Conservation (phyloP, 2,329 filamentous ascomycete species). For the Aaosphaeria arxii region DNA sequence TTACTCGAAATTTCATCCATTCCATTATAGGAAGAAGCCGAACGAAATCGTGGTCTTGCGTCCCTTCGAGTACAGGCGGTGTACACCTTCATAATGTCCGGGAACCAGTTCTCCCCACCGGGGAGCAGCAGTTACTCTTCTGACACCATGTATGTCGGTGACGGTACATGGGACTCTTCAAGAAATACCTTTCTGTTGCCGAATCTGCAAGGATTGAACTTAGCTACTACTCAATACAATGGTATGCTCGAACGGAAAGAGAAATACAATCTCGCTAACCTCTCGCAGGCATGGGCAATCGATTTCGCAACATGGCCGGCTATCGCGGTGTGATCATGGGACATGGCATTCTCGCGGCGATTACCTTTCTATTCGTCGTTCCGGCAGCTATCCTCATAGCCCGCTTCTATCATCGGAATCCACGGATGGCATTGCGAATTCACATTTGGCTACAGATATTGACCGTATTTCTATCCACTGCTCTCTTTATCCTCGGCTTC, state of each 20-base stretch:
- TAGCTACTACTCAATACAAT: constrained; percentile 82
- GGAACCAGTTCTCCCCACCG: constrained; percentile 58
- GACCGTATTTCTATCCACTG: constrained; percentile 64
- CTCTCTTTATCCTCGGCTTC: constrained; percentile 71
- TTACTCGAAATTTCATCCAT: too few relatives aligned
- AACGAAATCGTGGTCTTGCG: not conserved
- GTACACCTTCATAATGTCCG: constrained; percentile 19
- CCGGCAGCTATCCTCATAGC: constrained; percentile 71
- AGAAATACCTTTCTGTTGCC: constrained; percentile 77
- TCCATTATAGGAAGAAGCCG: not conserved
- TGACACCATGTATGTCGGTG: constrained; percentile 71
- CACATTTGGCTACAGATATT: constrained; percentile 75
- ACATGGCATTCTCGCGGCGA: constrained; percentile 68
- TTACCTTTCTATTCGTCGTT: constrained; percentile 72
- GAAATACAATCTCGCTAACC: too few relatives aligned
- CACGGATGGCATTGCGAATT: constrained; percentile 61
- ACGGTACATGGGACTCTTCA: constrained; percentile 78
- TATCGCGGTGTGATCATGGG: constrained; percentile 70
- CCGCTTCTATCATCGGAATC: constrained; percentile 65
- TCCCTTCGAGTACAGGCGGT: not conserved
- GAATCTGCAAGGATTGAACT: constrained; percentile 72
- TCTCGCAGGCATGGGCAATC: constrained; percentile 73
- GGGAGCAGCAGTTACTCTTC: constrained; percentile 72
- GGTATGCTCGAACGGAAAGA: constrained; percentile 48
- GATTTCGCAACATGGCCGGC: constrained; percentile 65